Percentiles rank a stretch among this genome's conserved stretches.
Conservation (phyloP, 2,329 filamentous ascomycete species). For the Coniochaeta sp. region DNA sequence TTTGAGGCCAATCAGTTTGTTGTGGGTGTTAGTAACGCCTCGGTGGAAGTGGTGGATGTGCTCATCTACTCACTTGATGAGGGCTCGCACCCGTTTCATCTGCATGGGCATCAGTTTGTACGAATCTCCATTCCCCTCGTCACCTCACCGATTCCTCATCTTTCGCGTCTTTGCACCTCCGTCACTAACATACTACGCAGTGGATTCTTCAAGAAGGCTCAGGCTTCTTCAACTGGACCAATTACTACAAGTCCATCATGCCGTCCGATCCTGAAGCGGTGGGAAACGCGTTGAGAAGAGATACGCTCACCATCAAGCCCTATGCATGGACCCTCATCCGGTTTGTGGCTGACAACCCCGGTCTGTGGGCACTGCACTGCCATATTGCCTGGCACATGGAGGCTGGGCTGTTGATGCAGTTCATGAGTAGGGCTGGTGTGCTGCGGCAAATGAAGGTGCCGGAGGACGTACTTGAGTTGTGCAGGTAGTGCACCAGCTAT, state of each 20-base stretch:
- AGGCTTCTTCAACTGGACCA: conserved; percentile 26
- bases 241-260: conserved; percentile 18
- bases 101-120: conserved; percentile 58
- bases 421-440: conserved; percentile 37
- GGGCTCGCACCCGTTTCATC: conserved; percentile 58
- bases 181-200: conserved; percentile 29
- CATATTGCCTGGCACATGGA: conserved; percentile 9
- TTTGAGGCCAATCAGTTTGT: conserved; percentile 40
- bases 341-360: conserved; percentile 43
- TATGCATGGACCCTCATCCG: conserved; percentile 43
- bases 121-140: conserved; percentile 33
- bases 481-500: conserved; percentile 20
- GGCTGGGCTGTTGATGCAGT: conserved; percentile 19
- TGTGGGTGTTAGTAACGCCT: conserved; percentile 30
- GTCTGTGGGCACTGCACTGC: conserved; percentile 19
- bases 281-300: conserved; percentile 37
- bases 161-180: conserved; percentile 52
- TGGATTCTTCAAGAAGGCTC: conserved; percentile 25
- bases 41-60: conserved; percentile 42
- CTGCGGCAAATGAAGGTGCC: conserved; percentile 36
- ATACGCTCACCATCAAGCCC: conserved; percentile 36
- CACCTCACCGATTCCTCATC: conserved; percentile 46
- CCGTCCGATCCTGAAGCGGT: conserved; percentile 7
- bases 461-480: conserved; percentile 36
- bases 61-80: conserved; percentile 56